Percentiles rank a stretch among this genome's conserved stretches.
phyloP scores from a whole-genome alignment of 177 flowering plant species.

The Vitis hybrid region DNA sequence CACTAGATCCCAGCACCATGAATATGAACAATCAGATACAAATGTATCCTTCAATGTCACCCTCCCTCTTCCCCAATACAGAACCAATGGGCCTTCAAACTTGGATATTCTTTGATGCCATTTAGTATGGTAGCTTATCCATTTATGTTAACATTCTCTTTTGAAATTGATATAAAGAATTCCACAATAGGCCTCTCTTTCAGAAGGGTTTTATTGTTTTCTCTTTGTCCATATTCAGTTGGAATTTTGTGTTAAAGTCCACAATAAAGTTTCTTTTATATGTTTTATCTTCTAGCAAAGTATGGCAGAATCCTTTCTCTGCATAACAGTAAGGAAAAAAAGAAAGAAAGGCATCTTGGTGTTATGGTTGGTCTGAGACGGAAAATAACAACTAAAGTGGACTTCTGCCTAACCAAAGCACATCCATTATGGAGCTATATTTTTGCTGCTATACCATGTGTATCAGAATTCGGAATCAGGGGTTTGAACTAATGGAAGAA shows the following conservation, averaged over 20 bases:
- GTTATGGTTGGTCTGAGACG: conserved; percentile 8
- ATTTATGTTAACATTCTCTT: conserved; percentile 7
- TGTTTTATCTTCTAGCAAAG: background rate
- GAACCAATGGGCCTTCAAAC: background rate
- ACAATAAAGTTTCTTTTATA: conserved; percentile 11
- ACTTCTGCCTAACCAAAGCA: conserved; percentile 13
- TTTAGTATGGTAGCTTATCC: background rate
- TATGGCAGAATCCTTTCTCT: conserved; percentile 8
- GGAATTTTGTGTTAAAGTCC: conserved; percentile 14
- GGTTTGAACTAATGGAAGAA: background rate
- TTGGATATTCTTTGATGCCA: background rate
- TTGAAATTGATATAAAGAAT: conserved; percentile 9
- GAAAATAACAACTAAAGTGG: conserved; percentile 6
- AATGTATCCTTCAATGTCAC: background rate
- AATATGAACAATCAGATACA: background rate
- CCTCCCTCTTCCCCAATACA: background rate
- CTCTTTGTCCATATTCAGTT: conserved; percentile 20
- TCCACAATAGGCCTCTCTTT: background rate
- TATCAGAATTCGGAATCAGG: background rate
- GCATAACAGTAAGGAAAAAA: conserved; percentile 3
- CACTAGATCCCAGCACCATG: conserved; percentile 5
- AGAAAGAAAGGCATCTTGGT: background rate
- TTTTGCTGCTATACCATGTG: background rate
- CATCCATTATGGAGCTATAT: background rate
- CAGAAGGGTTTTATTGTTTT: conserved; percentile 2